Conservation (phyloP, 2,329 filamentous ascomycete genomes). For the Alternaria hordeiaustralica region DNA sequence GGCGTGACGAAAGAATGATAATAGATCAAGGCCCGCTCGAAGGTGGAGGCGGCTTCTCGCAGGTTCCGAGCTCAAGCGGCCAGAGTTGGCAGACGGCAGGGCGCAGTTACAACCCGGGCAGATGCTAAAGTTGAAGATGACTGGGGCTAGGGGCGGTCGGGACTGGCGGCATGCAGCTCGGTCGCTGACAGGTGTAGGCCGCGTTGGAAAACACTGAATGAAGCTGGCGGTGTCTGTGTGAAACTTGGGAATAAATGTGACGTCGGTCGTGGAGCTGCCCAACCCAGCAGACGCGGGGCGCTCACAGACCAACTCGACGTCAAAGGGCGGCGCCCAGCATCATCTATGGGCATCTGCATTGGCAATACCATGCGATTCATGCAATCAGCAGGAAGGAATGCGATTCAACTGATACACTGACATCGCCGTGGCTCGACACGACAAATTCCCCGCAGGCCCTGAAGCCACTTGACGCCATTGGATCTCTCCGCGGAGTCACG, state of each 20-base stretch:
- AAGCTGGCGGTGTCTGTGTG: constrained; percentile 8
- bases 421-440: neutral
- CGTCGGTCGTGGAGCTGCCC: constrained; percentile 25
- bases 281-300: constrained; percentile 5
- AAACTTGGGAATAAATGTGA: constrained; percentile 28
- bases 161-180: constrained; percentile 25
- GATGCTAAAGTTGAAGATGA: constrained; percentile 15
- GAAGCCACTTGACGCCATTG: constrained; percentile 13
- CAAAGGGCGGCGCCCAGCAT: neutral
- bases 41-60: constrained; percentile 36
- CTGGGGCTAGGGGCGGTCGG: constrained; percentile 11
- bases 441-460: neutral
- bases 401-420: neutral
- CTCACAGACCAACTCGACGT: constrained; percentile 9
- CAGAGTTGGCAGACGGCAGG: constrained; percentile 16
- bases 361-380: neutral
- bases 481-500: constrained; percentile 16
- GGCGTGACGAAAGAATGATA: constrained; percentile 45
- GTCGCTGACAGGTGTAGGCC: constrained; percentile 4
- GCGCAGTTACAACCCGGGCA: constrained; percentile 17
- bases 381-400: neutral
- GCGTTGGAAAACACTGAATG: constrained; percentile 6
- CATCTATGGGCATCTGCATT: neutral
- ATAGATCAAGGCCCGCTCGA: constrained; percentile 28
- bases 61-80: constrained; percentile 30